Conservation (phyloP, 2,329 filamentous ascomycete genomes). For the Dactylonectria estremocensis region DNA sequence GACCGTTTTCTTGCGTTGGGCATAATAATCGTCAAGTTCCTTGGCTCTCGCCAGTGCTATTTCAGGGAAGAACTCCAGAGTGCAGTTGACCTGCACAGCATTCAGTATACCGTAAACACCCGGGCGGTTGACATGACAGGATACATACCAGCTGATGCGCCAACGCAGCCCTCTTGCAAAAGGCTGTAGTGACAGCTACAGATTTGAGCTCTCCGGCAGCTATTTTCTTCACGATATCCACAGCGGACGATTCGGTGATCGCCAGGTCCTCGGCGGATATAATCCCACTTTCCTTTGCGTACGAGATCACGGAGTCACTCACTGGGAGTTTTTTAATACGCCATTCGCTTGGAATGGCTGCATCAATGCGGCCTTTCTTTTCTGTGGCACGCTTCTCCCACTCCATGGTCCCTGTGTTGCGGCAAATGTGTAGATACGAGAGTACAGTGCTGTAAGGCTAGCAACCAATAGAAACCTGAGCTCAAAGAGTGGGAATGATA, state of each 20-base stretch:
- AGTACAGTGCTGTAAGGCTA: background rate
- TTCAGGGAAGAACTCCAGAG: constrained; percentile 65
- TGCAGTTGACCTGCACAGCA: constrained; percentile 56
- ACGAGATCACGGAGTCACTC: constrained; percentile 21
- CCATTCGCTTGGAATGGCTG: constrained; percentile 31
- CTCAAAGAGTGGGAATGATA: background rate
- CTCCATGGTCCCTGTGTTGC: background rate
- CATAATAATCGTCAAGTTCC: constrained; percentile 63
- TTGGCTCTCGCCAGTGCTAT: constrained; percentile 61
- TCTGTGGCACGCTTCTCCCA: constrained; percentile 27
- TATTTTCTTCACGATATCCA: constrained; percentile 55
- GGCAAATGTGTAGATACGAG: background rate
- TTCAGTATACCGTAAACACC: too few relatives aligned
- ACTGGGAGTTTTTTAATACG: constrained; percentile 4
- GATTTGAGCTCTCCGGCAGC: constrained; percentile 52
- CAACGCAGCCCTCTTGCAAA: constrained; percentile 6
- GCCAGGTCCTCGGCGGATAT: constrained; percentile 64
- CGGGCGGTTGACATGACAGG: too few relatives aligned
- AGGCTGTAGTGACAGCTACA: constrained; percentile 48
- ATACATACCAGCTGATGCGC: constrained; percentile 67
- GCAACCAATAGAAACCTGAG: background rate
- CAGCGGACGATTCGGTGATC: constrained; percentile 68
- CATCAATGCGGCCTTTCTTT: constrained; percentile 31
- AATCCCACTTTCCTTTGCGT: constrained; percentile 57
- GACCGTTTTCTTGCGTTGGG: constrained; percentile 57